These are phyloP conservation scores for Amesomyces nigricolor DNA, from an alignment of 2,329 filamentous ascomycete genomes.

Conservation along the genomic window DNA sequence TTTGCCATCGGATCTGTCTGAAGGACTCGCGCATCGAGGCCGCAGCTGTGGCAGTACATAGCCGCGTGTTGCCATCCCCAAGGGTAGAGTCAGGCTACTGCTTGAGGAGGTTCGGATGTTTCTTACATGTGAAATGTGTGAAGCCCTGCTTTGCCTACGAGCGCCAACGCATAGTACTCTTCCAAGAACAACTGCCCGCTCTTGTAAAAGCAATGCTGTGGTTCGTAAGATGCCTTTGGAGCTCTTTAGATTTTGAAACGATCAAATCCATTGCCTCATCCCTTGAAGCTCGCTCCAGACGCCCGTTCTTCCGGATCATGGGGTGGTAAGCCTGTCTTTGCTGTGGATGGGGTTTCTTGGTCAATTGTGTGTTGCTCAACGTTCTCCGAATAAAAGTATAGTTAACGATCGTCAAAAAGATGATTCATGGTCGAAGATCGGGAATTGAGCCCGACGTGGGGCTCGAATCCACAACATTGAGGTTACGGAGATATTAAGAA, in stretches of 20 bases:
- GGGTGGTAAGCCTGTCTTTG: too few species aligned
- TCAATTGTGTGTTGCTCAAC: too few species aligned
- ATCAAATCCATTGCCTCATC: constrained; percentile 36
- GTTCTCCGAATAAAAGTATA: too few species aligned
- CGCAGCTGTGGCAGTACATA: constrained; percentile 36
- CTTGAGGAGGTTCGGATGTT: not conserved
- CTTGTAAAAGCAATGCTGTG: constrained; percentile 38
- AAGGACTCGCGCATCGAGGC: constrained; percentile 36
- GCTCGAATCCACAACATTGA: constrained; percentile 20
- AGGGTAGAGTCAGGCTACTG: not conserved
- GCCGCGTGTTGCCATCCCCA: constrained; percentile 35
- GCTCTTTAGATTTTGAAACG: constrained; percentile 29
- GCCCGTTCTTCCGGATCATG: too few species aligned
- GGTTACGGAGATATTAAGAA: constrained; percentile 2
- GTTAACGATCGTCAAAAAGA: constrained; percentile 10
- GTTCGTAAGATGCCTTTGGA: constrained; percentile 30
- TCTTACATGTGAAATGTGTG: constrained; percentile 35
- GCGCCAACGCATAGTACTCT: constrained; percentile 36
- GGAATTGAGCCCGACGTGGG: constrained; percentile 21
- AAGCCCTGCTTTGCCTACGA: constrained; percentile 35
- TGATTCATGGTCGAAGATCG: not conserved
- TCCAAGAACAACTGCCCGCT: constrained; percentile 35
- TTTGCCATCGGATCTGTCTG: constrained; percentile 34
- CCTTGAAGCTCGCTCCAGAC: too few species aligned
- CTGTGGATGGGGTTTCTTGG: too few species aligned